Evolutionary conservation across 441 rosid species (phyloP).

Genomic region (Jatropha podagrica): DNA sequence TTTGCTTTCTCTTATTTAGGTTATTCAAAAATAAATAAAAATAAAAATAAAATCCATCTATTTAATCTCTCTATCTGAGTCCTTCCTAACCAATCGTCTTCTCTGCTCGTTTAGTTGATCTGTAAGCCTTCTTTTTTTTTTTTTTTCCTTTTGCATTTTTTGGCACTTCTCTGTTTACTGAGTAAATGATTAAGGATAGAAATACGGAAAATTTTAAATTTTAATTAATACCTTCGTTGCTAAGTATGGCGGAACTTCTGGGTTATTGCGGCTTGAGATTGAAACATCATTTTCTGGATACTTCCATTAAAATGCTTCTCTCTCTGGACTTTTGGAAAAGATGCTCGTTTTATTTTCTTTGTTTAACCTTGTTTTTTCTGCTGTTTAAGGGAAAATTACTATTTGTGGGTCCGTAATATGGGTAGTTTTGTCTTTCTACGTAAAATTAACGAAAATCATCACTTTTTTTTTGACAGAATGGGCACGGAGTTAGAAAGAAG

Average conservation of each 20-base stretch:
- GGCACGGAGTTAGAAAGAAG: too few relatives aligned
- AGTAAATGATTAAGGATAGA: neutral
- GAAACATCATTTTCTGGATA: slow-evolving; percentile 29
- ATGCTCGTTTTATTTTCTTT: neutral
- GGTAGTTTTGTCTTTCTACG: too few relatives aligned
- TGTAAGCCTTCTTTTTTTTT: neutral
- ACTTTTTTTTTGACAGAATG: too few relatives aligned
- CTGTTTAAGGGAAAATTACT: too few relatives aligned
- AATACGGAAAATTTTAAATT: neutral
- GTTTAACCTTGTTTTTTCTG: neutral
- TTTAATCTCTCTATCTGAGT: neutral
- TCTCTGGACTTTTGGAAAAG: neutral
- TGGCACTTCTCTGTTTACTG: neutral
- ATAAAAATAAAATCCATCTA: neutral
- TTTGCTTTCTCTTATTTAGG: neutral
- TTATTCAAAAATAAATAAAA: neutral
- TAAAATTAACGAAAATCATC: too few relatives aligned
- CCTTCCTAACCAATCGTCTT: neutral
- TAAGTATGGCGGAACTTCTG: slow-evolving; percentile 38
- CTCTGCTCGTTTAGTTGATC: neutral
- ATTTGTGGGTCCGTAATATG: too few relatives aligned
- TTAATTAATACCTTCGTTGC: slow-evolving; percentile 17
- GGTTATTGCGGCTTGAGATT: slow-evolving; percentile 40
- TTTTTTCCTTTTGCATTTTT: neutral
- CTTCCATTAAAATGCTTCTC: slow-evolving; percentile 9